phyloP scores from a whole-genome alignment of 2,329 filamentous ascomycete genomes.

The Nothophaeocryptopus gaeumannii region DNA sequence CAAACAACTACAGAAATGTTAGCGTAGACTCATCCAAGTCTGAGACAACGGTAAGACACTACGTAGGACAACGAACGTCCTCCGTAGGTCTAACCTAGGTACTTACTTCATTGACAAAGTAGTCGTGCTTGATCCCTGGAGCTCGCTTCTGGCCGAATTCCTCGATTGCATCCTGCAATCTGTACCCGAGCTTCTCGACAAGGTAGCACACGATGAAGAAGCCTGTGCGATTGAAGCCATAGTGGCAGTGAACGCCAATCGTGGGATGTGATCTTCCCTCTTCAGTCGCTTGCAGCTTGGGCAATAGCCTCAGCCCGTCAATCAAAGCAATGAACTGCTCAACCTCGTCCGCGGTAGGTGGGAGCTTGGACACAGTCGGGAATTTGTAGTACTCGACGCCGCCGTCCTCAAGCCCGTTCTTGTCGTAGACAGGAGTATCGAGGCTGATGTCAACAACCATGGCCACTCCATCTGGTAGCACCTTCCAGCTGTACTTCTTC shows the following conservation, averaged over 20 bases:
- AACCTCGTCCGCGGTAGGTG: conserved; percentile 64
- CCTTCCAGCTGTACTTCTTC: conserved; percentile 56
- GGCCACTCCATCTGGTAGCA: conserved; percentile 50
- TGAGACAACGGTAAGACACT: no score
- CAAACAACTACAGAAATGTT: no score
- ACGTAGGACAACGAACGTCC: no score
- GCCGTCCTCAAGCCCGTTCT: conserved; percentile 48
- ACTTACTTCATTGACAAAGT: conserved; percentile 84
- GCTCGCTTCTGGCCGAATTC: conserved; percentile 70
- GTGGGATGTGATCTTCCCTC: conserved; percentile 38
- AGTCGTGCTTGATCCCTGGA: conserved; percentile 82
- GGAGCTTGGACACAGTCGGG: conserved; percentile 87
- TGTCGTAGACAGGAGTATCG: conserved; percentile 85
- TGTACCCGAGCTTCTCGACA: conserved; percentile 73
- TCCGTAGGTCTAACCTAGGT: no score
- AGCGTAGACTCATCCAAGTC: no score
- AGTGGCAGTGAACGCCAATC: conserved; percentile 89
- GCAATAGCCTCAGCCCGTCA: conserved; percentile 41
- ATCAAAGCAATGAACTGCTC: conserved; percentile 58
- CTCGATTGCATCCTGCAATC: conserved; percentile 73
- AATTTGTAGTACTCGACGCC: conserved; percentile 67
- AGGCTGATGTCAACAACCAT: conserved; percentile 83
- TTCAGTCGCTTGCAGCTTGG: conserved; percentile 37
- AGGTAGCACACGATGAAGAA: conserved; percentile 89
- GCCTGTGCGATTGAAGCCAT: conserved; percentile 80